Base-by-base conservation (phyloP, 495 filamentous ascomycete species). In the Beverwykella pulmonaria region DNA sequence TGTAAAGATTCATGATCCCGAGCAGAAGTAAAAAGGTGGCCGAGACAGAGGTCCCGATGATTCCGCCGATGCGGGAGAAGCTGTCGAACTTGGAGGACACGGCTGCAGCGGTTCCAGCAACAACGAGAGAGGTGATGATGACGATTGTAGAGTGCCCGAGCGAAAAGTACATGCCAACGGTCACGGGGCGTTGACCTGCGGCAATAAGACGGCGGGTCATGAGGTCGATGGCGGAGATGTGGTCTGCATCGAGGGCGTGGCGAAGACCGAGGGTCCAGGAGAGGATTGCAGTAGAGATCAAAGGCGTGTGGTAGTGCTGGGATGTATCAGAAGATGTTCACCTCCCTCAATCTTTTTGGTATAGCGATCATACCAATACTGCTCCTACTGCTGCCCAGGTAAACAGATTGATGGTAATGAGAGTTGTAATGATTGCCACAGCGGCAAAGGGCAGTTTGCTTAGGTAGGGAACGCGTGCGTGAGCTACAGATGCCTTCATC, bases 211-310 rank as follows among this genome's bases (percentile, higher is more conserved):
- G 85, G 26, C 94, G 84, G 5, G 93, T 98, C 90, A 94, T 96
- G 15, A 98, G 82, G 79, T 98, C 94, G 69, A 98, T 98, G 55
- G 92, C 93, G 53, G 89, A 88, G 77, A 98, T 97, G 78, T 98
- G 94, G 76, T 98, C 93, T 17, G 94, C 94, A 74, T 97, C 94
- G 53, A 97, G 87, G 2, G 94, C 94, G 82, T 98, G 93, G 56
- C 94, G 86, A 22, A 98, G 83, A 7, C 94, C 93, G 6, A 98
- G 82, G 0, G 92, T 93, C 75, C 95, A 97, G 15, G 93, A 85
- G 0, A 96, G 83, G 17, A 93, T 85, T 4, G 93, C 90, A 3
- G 92, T 88, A 17, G 88, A 89, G 44, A 92, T 85, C 59, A 97
- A 79, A 3, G 82, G 77, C 6, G 85, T 87, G 61, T 61, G 53